Evolutionary conservation across 2,329 filamentous ascomycete species (phyloP).

Genomic region (Penicillium freii): DNA sequence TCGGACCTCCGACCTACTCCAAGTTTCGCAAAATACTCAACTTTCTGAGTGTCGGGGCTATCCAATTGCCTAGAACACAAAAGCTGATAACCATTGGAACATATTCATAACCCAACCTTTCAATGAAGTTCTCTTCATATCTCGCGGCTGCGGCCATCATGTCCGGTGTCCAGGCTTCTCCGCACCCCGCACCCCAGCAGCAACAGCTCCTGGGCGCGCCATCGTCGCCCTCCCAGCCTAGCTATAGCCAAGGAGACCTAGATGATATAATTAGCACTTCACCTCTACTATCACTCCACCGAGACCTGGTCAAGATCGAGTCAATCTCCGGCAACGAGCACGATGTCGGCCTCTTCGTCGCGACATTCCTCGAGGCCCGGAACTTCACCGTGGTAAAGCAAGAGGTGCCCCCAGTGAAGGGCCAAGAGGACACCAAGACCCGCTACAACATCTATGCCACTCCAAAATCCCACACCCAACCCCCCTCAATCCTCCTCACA

Average conservation of each 20-base stretch:
- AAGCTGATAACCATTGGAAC: not conserved
- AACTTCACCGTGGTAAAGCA: conserved; percentile 65
- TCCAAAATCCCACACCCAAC: conserved; percentile 21
- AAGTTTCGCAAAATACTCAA: not conserved
- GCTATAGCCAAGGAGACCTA: conserved; percentile 17
- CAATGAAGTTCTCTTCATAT: conserved; percentile 23
- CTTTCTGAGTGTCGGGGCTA: not conserved
- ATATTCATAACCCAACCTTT: not conserved
- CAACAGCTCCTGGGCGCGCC: conserved; percentile 18
- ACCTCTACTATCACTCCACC: conserved; percentile 68
- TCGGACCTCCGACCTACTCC: not conserved
- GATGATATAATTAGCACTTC: conserved; percentile 42
- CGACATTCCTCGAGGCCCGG: conserved; percentile 60
- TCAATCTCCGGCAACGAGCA: conserved; percentile 71
- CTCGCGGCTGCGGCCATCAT: conserved; percentile 21
- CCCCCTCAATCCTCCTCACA: conserved; percentile 46
- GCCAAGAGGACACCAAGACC: conserved; percentile 11
- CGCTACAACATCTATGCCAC: conserved; percentile 78
- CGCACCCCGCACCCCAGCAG: conserved; percentile 29
- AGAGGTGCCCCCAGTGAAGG: conserved; percentile 24
- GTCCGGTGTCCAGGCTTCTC: conserved; percentile 26
- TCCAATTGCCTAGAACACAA: not conserved
- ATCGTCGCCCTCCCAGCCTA: not conserved
- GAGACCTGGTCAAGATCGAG: conserved; percentile 68
- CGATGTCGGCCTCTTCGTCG: conserved; percentile 66